Evolutionary conservation across 345 rosid genomes (phyloP), one percentile per base, ranked within the genome.

Genomic region (Eucalyptus tenuipes): DNA sequence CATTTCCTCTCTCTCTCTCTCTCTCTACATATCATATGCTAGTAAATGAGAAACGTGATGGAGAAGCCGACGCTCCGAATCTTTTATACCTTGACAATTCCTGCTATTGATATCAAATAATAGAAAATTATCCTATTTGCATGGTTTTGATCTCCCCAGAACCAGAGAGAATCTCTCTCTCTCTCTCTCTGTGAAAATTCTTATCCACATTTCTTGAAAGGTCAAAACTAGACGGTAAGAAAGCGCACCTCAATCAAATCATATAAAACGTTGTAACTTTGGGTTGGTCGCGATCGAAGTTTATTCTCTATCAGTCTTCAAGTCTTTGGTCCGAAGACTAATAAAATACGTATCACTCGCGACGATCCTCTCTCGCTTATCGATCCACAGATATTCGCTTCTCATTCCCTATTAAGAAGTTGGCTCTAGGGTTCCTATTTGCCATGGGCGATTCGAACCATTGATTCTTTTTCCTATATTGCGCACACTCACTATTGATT

Each of bases 361-460:
- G 4, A 16, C 5, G 0, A 66, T 64, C 75, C 40, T n/a, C 42
- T 37, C 81, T 17, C 1, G 44, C 80, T 33, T 9, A 33, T 33
- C 12, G 80, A 33, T 7, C 44, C 80, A 17, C 13, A 0, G 0
- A 5, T 18, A 37, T 37, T 18, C 7, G 1, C 45, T 37, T 71
- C 8, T 71, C 25, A 18, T 71, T 71, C 13, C 14, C 81, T 37
- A 17, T 33, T 71, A 9, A 9, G 10, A 31, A 68, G 80, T 31
- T 33, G 7, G 22, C 10, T 33, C 13, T 68, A 68, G 57, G 57
- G 13, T 55, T 55, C 2, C 27, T 37, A 18, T 75, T 37, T 37
- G 27, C 15, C 22, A 5, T 1, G 14, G 14, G 45, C 2, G 47
- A 75, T 75, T 75, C 14, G 29, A 24, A 37, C 45, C 45, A 40